These are phyloP conservation scores for Daucus carota DNA, from an alignment of 129 eudicot genomes.

Conservation along the genomic window DH1_v3.0 NC_030381.2:34987001-34987500, in stretches of 20 bases:
- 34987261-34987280: neutral
- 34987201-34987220: conserved; percentile 11
- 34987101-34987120: conserved; percentile 27
- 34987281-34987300: neutral
- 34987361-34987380: neutral
- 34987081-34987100: conserved; percentile 17
- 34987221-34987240: neutral
- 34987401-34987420: neutral
- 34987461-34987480: neutral
- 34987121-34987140: conserved; percentile 28
- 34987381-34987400: neutral
- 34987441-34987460: neutral
- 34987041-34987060: conserved; percentile 30
- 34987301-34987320: neutral
- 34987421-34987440: neutral
- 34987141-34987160: conserved; percentile 13
- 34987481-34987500: neutral
- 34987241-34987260: neutral
- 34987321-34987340: conserved; percentile 3
- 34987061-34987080: conserved; percentile 38
- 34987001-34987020: conserved; percentile 65
- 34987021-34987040: conserved; percentile 45
- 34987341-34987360: neutral
- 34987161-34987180: neutral
- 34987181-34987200: neutral